These are phyloP conservation scores for Diatrype stigma DNA, from an alignment of 2,329 filamentous ascomycete genomes.

Conservation along the genomic window DNA sequence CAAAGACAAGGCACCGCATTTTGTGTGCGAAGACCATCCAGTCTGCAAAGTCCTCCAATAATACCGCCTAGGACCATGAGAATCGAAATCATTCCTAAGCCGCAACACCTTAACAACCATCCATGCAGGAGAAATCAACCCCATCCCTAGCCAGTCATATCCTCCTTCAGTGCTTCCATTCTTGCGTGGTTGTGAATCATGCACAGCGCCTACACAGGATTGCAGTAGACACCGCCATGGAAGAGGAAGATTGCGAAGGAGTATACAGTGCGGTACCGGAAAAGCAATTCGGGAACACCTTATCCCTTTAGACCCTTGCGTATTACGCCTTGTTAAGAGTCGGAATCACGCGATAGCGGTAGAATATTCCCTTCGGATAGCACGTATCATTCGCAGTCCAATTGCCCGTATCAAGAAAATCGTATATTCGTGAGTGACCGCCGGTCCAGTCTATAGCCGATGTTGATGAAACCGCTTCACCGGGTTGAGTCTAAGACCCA, in stretches of 20 bases:
- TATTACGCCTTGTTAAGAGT: background rate
- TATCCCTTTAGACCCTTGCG: background rate
- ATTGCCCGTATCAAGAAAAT: too few relatives aligned
- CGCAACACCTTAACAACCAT: conserved; percentile 6
- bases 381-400: too few relatives aligned
- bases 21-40: background rate
- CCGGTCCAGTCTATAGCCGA: background rate
- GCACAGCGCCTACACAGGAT: conserved; percentile 11
- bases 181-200: conserved; percentile 12
- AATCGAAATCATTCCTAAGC: conserved; percentile 4
- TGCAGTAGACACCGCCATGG: background rate
- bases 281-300: background rate
- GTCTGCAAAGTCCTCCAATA: conserved; percentile 2
- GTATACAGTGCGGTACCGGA: background rate
- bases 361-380: too few relatives aligned
- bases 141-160: conserved; percentile 2
- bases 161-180: conserved; percentile 7
- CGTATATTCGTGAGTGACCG: too few relatives aligned
- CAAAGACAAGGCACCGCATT: conserved; percentile 13
- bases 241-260: background rate
- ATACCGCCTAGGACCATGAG: background rate
- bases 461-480: background rate
- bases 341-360: background rate
- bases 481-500: background rate
- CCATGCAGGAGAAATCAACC: conserved; percentile 5